Percentiles rank a stretch among this genome's conserved stretches.
phyloP scores from a whole-genome alignment of 2,329 filamentous ascomycete genomes.

The Aspergillus nomiae region DNA sequence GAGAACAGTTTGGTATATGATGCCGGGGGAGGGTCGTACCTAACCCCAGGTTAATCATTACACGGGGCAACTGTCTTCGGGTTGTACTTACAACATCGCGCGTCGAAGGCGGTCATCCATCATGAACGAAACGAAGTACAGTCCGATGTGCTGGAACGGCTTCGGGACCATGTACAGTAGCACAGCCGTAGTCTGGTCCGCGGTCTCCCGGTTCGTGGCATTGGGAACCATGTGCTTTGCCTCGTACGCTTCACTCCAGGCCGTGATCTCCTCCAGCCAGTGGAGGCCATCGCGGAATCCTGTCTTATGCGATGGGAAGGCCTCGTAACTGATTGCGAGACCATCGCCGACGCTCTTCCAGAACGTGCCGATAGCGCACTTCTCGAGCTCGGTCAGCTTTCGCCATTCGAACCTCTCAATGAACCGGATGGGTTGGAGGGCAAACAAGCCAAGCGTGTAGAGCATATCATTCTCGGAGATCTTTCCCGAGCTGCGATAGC shows the following conservation, averaged over 20 bases:
- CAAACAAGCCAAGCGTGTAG: constrained; percentile 67
- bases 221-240: constrained; percentile 58
- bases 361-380: constrained; percentile 66
- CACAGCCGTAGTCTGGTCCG: constrained; percentile 62
- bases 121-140: constrained; percentile 58
- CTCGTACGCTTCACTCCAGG: constrained; percentile 63
- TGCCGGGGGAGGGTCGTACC: constrained; percentile 43
- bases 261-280: constrained; percentile 54
- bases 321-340: constrained; percentile 62
- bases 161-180: constrained; percentile 59
- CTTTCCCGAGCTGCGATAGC: constrained; percentile 59
- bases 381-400: constrained; percentile 65
- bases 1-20: constrained; percentile 46
- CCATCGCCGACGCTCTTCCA: constrained; percentile 73
- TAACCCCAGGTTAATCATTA: constrained; percentile 15
- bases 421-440: constrained; percentile 66
- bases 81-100: constrained; percentile 61
- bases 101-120: constrained; percentile 66
- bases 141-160: constrained; percentile 48
- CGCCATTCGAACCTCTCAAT: constrained; percentile 71
- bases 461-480: constrained; percentile 66
- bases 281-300: constrained; percentile 55
- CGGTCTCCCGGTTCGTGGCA: constrained; percentile 53
- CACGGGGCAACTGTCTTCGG: neutral
- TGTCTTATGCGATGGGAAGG: constrained; percentile 43